A percentile compares a stretch with the other conserved stretches of the same genome.
Evolutionary conservation across 2,329 filamentous ascomycete species (phyloP).

Genomic region (Ophiostoma australiae): DNA sequence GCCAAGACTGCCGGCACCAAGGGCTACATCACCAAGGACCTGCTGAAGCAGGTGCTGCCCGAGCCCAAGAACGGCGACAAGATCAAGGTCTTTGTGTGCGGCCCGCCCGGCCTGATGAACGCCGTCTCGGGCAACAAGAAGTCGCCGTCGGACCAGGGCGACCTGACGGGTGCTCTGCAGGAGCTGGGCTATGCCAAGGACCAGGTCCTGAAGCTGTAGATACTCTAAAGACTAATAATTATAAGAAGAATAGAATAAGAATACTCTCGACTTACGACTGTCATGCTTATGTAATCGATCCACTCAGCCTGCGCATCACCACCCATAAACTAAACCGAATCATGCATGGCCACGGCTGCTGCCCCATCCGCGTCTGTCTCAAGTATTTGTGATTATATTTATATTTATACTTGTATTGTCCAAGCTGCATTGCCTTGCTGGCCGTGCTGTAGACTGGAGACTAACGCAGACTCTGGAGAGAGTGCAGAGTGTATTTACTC

Average conservation of each 20-base stretch:
- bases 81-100: constrained; percentile 93
- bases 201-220: constrained; percentile 91
- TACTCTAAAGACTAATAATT: background rate
- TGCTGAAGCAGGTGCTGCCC: constrained; percentile 90
- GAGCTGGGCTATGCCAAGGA: constrained; percentile 51
- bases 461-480: background rate
- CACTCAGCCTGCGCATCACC: background rate
- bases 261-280: no score
- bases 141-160: constrained; percentile 90
- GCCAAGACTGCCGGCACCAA: constrained; percentile 71
- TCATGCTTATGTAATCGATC: background rate
- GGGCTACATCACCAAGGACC: constrained; percentile 82
- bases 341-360: background rate
- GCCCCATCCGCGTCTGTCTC: background rate
- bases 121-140: constrained; percentile 85
- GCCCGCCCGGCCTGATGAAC: constrained; percentile 89
- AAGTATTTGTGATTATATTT: background rate
- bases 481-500: background rate
- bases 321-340: background rate
- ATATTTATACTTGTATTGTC: background rate
- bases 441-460: constrained; percentile 1
- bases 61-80: constrained; percentile 82
- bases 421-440: constrained; percentile 1
- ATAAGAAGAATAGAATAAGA: background rate
- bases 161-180: constrained; percentile 73